A percentile compares a stretch with the other conserved stretches of the same genome.
Conservation (phyloP, 2,329 filamentous ascomycete species). For the Camptophora hylomeconis region DNA sequence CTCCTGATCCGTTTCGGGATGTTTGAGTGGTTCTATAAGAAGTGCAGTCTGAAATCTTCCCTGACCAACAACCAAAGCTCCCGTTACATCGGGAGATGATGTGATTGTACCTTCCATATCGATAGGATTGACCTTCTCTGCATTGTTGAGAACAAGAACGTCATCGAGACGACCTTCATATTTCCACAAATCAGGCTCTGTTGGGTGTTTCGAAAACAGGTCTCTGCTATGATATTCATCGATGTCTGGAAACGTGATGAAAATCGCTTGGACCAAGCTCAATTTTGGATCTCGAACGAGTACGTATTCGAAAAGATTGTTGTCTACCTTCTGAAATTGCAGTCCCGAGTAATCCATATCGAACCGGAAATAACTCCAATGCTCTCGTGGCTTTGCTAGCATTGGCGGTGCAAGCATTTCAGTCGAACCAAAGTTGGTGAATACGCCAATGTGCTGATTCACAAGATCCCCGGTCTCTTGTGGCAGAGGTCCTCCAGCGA, state of each 20-base stretch:
- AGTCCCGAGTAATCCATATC: no score
- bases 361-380: no score
- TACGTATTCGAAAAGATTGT: no score
- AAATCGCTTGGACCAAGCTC: constrained; percentile 1
- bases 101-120: constrained; percentile 39
- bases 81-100: constrained; percentile 2
- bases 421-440: no score
- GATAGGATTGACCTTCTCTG: constrained; percentile 37
- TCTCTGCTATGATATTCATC: constrained; percentile 5
- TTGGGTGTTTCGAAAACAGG: constrained; percentile 4
- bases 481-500: no score
- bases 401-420: no score
- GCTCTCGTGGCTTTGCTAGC: no score
- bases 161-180: constrained; percentile 35
- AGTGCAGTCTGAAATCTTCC: constrained; percentile 18
- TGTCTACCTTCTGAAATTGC: no score
- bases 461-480: no score
- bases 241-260: constrained; percentile 1
- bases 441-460: no score
- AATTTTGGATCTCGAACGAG: neutral
- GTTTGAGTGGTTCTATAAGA: constrained; percentile 12
- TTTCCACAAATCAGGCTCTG: constrained; percentile 26
- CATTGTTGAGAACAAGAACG: constrained; percentile 34
- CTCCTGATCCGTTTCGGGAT: constrained; percentile 6
- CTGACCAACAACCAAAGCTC: constrained; percentile 14